These are phyloP conservation scores for Boletus tylopilopsis DNA, from an alignment of 768 basidiomycete species.

Conservation along the genomic window DNA sequence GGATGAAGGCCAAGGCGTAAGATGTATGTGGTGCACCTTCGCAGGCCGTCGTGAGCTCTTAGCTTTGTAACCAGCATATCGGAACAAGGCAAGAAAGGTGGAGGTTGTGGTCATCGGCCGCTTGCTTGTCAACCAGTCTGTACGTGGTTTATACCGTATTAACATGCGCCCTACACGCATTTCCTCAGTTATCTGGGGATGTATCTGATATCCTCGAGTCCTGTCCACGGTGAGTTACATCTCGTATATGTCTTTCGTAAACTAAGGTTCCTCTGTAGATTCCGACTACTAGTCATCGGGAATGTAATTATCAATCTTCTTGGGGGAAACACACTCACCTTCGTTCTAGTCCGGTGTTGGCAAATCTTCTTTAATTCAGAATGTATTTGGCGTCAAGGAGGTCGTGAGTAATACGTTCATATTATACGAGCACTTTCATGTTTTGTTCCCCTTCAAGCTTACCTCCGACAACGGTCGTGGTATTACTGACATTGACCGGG, in stretches of 20 bases:
- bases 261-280: not conserved
- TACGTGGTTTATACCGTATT: not conserved
- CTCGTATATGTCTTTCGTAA: not conserved
- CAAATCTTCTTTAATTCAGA: slow-evolving; percentile 9
- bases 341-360: slow-evolving; percentile 10
- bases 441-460: slow-evolving; percentile 1
- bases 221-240: slow-evolving; percentile 7
- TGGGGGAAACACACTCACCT: not conserved
- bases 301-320: slow-evolving; percentile 3
- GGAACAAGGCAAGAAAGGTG: slow-evolving; percentile 1
- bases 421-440: not conserved
- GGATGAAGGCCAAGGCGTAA: too few species aligned
- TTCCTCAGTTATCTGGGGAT: slow-evolving; percentile 1
- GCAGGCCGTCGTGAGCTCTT: too few species aligned
- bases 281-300: slow-evolving; percentile 13
- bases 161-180: not conserved
- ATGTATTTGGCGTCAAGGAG: slow-evolving; percentile 7
- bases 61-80: slow-evolving; percentile 3
- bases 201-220: slow-evolving; percentile 1
- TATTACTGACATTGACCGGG: slow-evolving; percentile 4
- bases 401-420: slow-evolving; percentile 5
- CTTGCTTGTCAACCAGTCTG: too few species aligned
- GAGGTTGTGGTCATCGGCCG: slow-evolving; percentile 7
- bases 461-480: slow-evolving; percentile 2
- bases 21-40: too few species aligned